Conservation (phyloP, 768 basidiomycete genomes). For the Paxillus rubicundulus region DNA sequence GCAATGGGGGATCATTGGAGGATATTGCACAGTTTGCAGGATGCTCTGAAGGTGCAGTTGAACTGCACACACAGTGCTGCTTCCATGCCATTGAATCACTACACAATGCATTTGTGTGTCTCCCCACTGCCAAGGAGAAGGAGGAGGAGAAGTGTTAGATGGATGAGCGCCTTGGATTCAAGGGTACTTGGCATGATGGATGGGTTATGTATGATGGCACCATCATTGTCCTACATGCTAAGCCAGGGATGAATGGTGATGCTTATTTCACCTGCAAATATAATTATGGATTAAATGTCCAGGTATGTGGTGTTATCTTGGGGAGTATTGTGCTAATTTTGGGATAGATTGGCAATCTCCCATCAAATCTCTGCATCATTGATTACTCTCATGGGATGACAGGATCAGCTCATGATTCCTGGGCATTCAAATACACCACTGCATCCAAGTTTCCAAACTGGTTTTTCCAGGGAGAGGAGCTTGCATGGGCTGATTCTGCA, state of each 20-base stretch:
- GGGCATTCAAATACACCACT: slow-evolving; percentile 32
- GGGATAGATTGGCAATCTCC: slow-evolving; percentile 36
- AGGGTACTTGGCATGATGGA: slow-evolving; percentile 34
- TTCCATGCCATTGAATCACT: slow-evolving; percentile 32
- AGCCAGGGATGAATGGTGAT: slow-evolving; percentile 32
- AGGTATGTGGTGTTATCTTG: slow-evolving; percentile 9
- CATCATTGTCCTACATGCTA: slow-evolving; percentile 28
- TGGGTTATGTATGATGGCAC: slow-evolving; percentile 39
- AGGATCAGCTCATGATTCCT: slow-evolving; percentile 35
- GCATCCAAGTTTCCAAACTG: slow-evolving; percentile 21
- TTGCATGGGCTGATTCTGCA: slow-evolving; percentile 18
- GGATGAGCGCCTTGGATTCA: slow-evolving; percentile 30
- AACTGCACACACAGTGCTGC: slow-evolving; percentile 27
- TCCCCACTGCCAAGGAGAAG: slow-evolving; percentile 34
- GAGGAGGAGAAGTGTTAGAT: slow-evolving; percentile 37
- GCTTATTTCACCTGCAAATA: slow-evolving; percentile 35
- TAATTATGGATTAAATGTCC: slow-evolving; percentile 37
- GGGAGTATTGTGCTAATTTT: background rate
- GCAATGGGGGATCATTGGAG: no score
- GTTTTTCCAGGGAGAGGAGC: slow-evolving; percentile 30
- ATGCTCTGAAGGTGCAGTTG: no score
- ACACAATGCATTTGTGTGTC: slow-evolving; percentile 31
- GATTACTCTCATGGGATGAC: slow-evolving; percentile 35
- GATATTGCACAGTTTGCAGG: no score
- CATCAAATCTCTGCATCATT: slow-evolving; percentile 25